phyloP scores from a whole-genome alignment of 192 early-diverging fungal species.

The Backusella circina region DNA sequence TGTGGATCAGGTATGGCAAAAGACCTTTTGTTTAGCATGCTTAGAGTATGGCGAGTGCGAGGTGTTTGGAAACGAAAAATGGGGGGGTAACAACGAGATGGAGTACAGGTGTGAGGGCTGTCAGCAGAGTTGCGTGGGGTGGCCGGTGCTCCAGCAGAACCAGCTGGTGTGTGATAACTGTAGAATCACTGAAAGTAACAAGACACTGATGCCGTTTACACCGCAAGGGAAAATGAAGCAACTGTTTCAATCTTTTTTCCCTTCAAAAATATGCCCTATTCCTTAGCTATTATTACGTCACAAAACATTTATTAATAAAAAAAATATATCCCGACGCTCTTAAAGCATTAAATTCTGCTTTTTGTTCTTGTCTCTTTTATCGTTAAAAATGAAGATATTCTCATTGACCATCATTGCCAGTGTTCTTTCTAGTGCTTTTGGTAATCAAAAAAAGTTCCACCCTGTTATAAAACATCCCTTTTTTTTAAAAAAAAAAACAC shows the following conservation, averaged over 20 bases:
- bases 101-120: not conserved
- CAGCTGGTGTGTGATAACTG: not conserved
- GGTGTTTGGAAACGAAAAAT: not conserved
- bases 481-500: no score
- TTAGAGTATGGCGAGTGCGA: slow-evolving; percentile 7
- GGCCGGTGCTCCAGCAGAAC: slow-evolving; percentile 1
- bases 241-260: not conserved
- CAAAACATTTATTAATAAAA: not conserved
- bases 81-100: not conserved
- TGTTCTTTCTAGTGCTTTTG: slow-evolving; percentile 2
- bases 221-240: not conserved
- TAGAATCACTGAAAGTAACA: not conserved
- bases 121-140: not conserved
- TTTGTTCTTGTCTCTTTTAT: not conserved
- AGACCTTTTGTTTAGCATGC: slow-evolving; percentile 1
- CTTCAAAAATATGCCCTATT: not conserved
- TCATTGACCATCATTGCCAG: not conserved
- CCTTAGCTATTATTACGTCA: not conserved
- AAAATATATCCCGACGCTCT: not conserved
- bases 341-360: not conserved
- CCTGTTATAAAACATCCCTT: not conserved
- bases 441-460: not conserved
- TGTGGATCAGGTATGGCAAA: not conserved
- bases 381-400: slow-evolving; percentile 7
- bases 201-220: not conserved